Percentiles rank a stretch among this genome's conserved stretches.
Evolutionary conservation across 2,329 filamentous ascomycete species (phyloP).

Genomic region (Neonectria punicea): DNA sequence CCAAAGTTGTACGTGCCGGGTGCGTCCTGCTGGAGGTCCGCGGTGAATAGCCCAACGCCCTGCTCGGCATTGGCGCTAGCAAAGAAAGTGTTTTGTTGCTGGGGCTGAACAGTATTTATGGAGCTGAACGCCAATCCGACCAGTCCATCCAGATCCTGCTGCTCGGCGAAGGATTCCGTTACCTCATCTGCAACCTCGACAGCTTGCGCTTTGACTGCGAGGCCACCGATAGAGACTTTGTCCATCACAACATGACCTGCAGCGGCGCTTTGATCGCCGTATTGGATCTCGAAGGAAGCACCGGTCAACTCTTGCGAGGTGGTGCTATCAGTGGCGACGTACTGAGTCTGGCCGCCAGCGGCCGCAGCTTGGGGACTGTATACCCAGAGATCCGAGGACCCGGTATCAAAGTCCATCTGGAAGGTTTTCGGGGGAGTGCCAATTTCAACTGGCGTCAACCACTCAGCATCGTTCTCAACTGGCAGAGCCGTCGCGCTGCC

Average conservation of each 20-base stretch:
- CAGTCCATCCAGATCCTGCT: conserved; percentile 53
- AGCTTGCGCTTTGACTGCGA: conserved; percentile 53
- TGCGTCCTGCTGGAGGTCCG: conserved; percentile 67
- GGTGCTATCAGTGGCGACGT: conserved; percentile 52
- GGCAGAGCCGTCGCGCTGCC: conserved; percentile 46
- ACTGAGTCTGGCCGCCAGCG: conserved; percentile 53
- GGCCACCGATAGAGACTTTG: conserved; percentile 53
- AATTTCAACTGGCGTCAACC: conserved; percentile 53
- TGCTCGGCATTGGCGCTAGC: conserved; percentile 45
- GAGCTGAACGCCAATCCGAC: conserved; percentile 56
- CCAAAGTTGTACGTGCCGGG: conserved; percentile 79
- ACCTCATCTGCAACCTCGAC: conserved; percentile 56
- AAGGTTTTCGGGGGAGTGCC: conserved; percentile 56
- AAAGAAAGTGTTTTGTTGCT: conserved; percentile 56
- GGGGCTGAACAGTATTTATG: conserved; percentile 56
- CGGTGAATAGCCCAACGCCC: conserved; percentile 68
- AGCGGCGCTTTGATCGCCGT: conserved; percentile 56
- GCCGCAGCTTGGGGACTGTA: conserved; percentile 57
- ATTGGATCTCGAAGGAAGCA: conserved; percentile 53
- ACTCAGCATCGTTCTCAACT: conserved; percentile 49
- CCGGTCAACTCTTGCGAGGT: conserved; percentile 51
- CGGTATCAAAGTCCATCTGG: conserved; percentile 58
- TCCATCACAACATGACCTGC: conserved; percentile 57
- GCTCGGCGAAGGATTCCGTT: conserved; percentile 51
- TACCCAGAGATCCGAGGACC: conserved; percentile 60